Evolutionary conservation across 331 rosid genomes (phyloP).

Genomic region (Rhamnella rubrinervis): DNA sequence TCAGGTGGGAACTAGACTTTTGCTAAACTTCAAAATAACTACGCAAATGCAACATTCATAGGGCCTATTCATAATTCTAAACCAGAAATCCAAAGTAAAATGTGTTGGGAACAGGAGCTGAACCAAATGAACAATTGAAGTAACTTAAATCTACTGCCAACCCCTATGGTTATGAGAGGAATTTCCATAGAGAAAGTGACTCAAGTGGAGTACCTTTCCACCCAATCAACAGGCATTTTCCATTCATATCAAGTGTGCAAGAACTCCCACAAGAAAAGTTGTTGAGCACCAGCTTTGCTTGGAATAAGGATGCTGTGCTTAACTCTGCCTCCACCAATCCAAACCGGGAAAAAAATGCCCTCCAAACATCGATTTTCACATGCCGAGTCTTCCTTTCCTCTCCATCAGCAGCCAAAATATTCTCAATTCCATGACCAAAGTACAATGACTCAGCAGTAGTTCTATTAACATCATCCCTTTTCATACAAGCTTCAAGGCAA

Average conservation of each 20-base stretch:
- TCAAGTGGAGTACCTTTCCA: slow-evolving; percentile 78
- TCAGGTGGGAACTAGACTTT: not conserved
- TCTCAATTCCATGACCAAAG: slow-evolving; percentile 44
- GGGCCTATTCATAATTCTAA: not conserved
- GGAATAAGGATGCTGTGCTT: slow-evolving; percentile 48
- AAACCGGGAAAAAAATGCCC: slow-evolving; percentile 50
- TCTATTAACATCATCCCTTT: slow-evolving; percentile 37
- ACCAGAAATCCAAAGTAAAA: not conserved
- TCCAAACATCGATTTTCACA: slow-evolving; percentile 70
- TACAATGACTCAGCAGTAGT: slow-evolving; percentile 36
- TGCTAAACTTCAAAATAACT: not conserved
- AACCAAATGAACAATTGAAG: not conserved
- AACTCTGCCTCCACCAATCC: slow-evolving; percentile 57
- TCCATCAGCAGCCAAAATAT: slow-evolving; percentile 54
- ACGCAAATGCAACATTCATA: not conserved
- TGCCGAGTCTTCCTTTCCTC: slow-evolving; percentile 45
- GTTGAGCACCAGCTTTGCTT: slow-evolving; percentile 47
- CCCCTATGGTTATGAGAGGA: slow-evolving; percentile 19
- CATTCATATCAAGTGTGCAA: slow-evolving; percentile 51
- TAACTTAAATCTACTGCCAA: not conserved
- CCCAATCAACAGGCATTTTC: slow-evolving; percentile 40
- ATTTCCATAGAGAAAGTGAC: slow-evolving; percentile 65
- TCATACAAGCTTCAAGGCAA: slow-evolving; percentile 47
- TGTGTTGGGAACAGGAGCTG: not conserved
- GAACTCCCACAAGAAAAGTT: slow-evolving; percentile 39